Evolutionary conservation across 352 stramenopile species (phyloP).

Genomic region (Albugo candida): DNA sequence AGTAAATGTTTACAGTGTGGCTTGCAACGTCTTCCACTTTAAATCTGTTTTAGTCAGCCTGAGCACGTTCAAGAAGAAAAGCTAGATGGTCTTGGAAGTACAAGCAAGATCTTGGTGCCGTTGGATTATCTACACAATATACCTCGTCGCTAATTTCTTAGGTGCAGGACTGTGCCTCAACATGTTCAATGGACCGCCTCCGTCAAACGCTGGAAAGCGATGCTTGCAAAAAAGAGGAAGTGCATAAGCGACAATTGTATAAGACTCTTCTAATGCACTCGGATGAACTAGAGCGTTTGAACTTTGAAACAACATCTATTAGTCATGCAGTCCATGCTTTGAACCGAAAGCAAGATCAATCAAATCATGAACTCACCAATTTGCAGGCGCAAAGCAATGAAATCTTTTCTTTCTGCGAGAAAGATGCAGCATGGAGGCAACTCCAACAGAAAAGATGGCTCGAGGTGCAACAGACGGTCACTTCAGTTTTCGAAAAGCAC

Average conservation of each 20-base stretch:
- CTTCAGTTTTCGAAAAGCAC: constrained; percentile 40
- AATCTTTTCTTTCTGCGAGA: constrained; percentile 62
- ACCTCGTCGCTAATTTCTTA: too few species aligned
- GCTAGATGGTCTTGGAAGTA: too few species aligned
- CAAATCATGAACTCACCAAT: constrained; percentile 56
- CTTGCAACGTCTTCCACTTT: too few species aligned
- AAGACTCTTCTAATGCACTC: constrained; percentile 46
- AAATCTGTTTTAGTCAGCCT: too few species aligned
- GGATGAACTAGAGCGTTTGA: constrained; percentile 48
- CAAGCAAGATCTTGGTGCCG: too few species aligned
- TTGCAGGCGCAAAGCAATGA: constrained; percentile 71
- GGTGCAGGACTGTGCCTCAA: too few species aligned
- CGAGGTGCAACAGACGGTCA: constrained; percentile 52
- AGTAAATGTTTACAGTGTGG: too few species aligned
- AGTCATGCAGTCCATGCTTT: constrained; percentile 59
- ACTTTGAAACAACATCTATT: constrained; percentile 42
- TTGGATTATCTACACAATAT: too few species aligned
- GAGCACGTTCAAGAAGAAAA: too few species aligned
- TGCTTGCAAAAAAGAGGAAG: constrained; percentile 30
- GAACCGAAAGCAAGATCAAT: constrained; percentile 53
- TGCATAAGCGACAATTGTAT: constrained; percentile 60
- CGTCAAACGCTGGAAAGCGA: too few species aligned
- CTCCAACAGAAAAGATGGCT: constrained; percentile 65
- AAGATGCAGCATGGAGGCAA: constrained; percentile 72
- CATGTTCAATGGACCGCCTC: too few species aligned